Evolutionary conservation across 345 rosid species (phyloP).

Genomic region (Melaleuca quinquenervia): DNA sequence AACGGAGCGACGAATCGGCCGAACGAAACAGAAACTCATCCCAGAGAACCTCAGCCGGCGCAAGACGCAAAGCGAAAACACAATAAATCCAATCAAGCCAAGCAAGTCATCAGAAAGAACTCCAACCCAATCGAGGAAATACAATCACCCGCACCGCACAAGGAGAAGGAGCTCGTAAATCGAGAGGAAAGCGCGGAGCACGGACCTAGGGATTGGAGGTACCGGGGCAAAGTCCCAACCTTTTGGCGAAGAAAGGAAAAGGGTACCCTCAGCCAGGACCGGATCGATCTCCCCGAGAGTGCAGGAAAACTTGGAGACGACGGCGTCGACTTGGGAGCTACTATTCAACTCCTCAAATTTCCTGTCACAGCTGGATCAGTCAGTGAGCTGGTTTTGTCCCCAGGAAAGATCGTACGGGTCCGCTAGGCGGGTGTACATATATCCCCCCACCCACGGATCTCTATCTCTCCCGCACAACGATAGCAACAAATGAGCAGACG

Average conservation of each 20-base stretch:
- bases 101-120: background rate
- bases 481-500: too few relatives aligned
- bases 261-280: background rate
- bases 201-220: background rate
- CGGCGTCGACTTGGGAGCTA: background rate
- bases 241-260: background rate
- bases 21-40: background rate
- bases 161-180: background rate
- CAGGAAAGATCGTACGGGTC: background rate
- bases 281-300: background rate
- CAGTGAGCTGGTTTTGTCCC: background rate
- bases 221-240: background rate
- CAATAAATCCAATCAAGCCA: background rate
- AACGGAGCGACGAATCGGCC: background rate
- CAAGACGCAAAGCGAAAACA: background rate
- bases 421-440: background rate
- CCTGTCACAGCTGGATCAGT: background rate
- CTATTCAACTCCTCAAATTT: background rate
- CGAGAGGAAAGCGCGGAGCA: background rate
- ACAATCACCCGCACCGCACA: background rate
- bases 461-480: background rate
- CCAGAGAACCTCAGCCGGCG: background rate
- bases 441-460: background rate
- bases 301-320: background rate
- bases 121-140: background rate